Base-by-base conservation (phyloP, 2,329 filamentous ascomycete species). In the Aspergillus fumigatus region DNA sequence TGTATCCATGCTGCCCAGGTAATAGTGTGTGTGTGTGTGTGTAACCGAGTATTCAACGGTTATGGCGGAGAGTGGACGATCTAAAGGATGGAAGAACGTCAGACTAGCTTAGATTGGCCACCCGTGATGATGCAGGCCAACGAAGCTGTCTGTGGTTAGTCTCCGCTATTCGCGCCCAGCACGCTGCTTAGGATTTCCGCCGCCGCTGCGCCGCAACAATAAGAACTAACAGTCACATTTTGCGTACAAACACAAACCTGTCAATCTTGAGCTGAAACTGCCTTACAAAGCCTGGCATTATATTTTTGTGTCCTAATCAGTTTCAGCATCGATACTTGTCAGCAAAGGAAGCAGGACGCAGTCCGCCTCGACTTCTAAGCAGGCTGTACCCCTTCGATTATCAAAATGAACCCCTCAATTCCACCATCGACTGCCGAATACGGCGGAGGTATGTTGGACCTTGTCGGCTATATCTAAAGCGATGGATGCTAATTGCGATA, bases 381-480 rank as follows among this genome's bases (percentile, higher is more conserved):
- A 21, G 35, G 43, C n/a, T 43, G 40, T 10, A 19, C 29, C n/a
- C 26, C 48, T 29, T 51, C 57, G 49, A 54, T 56, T 48, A 50
- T 58, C 59, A 55, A 64, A 48, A 77, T 77, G 75, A 77, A 77
- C 59, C 67, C 75, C 62, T 75, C 74, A 55, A 70, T 75, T 62
- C 71, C 75, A 64, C 77, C 77, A 53, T 75, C 75, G 61, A 67
- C 76, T 56, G 76, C 76, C 59, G 77, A 79, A 66, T 79, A 79
- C 56, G 77, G 77, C 60, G 77, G 77, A 73, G 77, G 77, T 79
- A 75, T 60, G 75, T 74, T 38, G 32, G 32, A 50, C 47, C 49
- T 54, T 25, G 52, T 25, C 45, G 45, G 53, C 57, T 57, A 56
- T 56, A 54, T 59, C 40, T 38, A 52, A 43, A 27, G 40, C 50